These are phyloP conservation scores for Fraxinus anomala DNA, from an alignment of 257 asterid genomes.

Conservation along the genomic window DNA sequence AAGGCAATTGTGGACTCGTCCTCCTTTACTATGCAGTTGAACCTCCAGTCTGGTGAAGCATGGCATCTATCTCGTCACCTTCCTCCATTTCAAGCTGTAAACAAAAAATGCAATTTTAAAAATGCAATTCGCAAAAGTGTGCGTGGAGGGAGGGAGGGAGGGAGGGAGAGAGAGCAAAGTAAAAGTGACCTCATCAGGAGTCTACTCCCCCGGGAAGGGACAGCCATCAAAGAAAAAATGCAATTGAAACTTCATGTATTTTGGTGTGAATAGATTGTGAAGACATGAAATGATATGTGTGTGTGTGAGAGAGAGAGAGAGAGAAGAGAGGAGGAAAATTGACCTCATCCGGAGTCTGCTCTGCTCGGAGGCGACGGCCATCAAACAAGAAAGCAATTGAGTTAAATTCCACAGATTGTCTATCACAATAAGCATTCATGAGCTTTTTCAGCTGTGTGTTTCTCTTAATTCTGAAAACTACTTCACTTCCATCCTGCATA, in stretches of 20 bases:
- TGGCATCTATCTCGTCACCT: slow-evolving; percentile 17
- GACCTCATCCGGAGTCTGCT: slow-evolving; percentile 17
- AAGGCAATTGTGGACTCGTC: not conserved
- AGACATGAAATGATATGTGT: not conserved
- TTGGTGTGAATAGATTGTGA: not conserved
- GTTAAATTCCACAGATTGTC: slow-evolving; percentile 16
- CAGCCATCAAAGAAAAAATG: slow-evolving; percentile 1
- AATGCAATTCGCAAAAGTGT: too few relatives aligned
- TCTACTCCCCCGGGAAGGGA: not conserved
- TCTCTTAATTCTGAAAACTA: slow-evolving; percentile 27
- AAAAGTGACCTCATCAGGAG: slow-evolving; percentile 1
- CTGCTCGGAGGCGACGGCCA: slow-evolving; percentile 7
- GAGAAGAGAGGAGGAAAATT: not conserved
- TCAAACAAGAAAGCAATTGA: slow-evolving; percentile 20
- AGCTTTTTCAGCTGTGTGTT: slow-evolving; percentile 18
- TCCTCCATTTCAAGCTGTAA: slow-evolving; percentile 21
- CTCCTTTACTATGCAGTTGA: not conserved
- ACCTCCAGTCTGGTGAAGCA: slow-evolving; percentile 18
- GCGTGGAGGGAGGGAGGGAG: not conserved
- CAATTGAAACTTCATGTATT: not conserved
- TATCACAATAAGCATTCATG: slow-evolving; percentile 17
- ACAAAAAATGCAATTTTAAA: not conserved
- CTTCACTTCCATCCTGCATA: slow-evolving; percentile 52
- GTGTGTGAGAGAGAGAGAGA: not conserved
- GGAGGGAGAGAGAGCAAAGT: not conserved